phyloP scores from a whole-genome alignment of 2,329 filamentous ascomycete genomes.

The Trichophaea hybrida region DNA sequence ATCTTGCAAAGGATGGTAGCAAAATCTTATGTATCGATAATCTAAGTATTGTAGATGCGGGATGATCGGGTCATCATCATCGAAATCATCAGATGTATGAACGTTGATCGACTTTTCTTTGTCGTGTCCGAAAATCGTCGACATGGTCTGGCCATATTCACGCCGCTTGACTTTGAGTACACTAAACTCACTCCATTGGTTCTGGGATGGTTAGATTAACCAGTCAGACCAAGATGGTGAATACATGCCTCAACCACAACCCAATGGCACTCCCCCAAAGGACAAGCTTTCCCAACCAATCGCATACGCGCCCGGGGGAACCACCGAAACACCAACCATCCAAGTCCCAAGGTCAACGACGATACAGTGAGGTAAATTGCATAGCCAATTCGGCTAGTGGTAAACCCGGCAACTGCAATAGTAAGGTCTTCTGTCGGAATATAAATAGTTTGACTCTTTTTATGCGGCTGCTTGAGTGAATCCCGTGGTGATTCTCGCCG shows the following conservation, averaged over 20 bases:
- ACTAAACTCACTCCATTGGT: slow-evolving; percentile 88
- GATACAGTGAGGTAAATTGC: slow-evolving; percentile 57
- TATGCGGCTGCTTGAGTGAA: slow-evolving; percentile 33
- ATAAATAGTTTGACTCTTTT: slow-evolving; percentile 78
- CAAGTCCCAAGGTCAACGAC: slow-evolving; percentile 56
- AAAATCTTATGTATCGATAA: slow-evolving; percentile 89
- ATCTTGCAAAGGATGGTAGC: slow-evolving; percentile 76
- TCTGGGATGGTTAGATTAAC: slow-evolving; percentile 36
- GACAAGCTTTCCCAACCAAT: slow-evolving; percentile 52
- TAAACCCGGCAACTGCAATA: slow-evolving; percentile 83
- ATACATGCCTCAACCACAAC: slow-evolving; percentile 64
- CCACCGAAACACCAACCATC: slow-evolving; percentile 78
- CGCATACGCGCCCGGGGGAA: slow-evolving; percentile 72
- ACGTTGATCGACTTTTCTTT: background rate
- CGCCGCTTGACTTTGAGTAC: slow-evolving; percentile 54
- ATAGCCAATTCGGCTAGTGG: slow-evolving; percentile 57
- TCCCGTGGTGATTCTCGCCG: background rate
- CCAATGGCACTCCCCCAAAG: slow-evolving; percentile 69
- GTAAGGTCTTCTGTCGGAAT: slow-evolving; percentile 88
- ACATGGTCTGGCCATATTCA: slow-evolving; percentile 47
- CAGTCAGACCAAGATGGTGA: background rate
- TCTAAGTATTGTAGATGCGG: slow-evolving; percentile 62
- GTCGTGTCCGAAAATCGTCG: slow-evolving; percentile 44
- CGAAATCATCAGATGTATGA: slow-evolving; percentile 32
- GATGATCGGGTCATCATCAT: slow-evolving; percentile 60